phyloP scores from a whole-genome alignment of 257 asterid species.

The Gardenia jasminoides region DNA sequence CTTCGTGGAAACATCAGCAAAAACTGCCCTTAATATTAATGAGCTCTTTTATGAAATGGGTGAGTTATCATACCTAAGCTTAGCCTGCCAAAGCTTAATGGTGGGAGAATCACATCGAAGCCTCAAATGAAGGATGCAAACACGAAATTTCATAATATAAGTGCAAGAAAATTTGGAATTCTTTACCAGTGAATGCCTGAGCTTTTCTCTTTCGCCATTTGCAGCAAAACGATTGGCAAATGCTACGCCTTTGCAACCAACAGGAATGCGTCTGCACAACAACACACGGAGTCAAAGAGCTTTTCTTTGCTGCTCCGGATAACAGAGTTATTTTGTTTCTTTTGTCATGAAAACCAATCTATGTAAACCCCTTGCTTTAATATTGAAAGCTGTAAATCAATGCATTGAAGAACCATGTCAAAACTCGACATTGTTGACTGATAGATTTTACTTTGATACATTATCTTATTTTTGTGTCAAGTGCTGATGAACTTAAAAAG shows the following conservation, averaged over 20 bases:
- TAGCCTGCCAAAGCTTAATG: neutral
- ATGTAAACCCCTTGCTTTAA: neutral
- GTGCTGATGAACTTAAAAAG: neutral
- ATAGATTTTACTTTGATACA: neutral
- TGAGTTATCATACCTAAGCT: neutral
- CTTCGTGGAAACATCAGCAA: constrained; percentile 27
- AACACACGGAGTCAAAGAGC: constrained; percentile 11
- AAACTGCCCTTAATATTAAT: constrained; percentile 21
- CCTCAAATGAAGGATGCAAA: too few species aligned
- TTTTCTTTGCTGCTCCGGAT: constrained; percentile 27
- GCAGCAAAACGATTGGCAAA: constrained; percentile 30
- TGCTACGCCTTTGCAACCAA: constrained; percentile 13
- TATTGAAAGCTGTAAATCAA: neutral
- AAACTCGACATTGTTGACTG: neutral
- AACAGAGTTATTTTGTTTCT: neutral
- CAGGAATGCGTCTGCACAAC: constrained; percentile 19
- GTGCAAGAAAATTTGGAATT: too few species aligned
- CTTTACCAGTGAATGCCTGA: neutral
- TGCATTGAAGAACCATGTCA: neutral
- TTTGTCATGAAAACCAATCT: neutral
- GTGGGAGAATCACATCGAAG: too few species aligned
- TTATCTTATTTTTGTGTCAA: neutral
- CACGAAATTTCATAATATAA: too few species aligned
- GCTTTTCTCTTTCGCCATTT: neutral
- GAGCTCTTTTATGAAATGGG: constrained; percentile 22